A percentile compares a stretch with the other conserved stretches of the same genome.
These are phyloP conservation scores for Platanthera zijinensis DNA, from an alignment of 106 monocot genomes.

Conservation along the genomic window DNA sequence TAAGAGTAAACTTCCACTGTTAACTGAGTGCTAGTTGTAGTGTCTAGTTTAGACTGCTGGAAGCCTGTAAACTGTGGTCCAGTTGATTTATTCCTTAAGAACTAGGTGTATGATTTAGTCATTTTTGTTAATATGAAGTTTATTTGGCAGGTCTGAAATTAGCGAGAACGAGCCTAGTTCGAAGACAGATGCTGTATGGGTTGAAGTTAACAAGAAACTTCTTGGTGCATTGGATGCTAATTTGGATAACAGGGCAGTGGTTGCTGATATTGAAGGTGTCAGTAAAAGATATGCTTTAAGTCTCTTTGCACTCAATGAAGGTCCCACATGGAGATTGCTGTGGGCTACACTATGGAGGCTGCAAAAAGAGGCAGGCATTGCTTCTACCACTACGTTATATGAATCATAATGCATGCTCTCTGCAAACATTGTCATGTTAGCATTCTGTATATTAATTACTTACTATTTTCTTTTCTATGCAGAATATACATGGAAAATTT, in stretches of 20 bases:
- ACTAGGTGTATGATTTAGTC: not conserved
- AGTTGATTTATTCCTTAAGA: not conserved
- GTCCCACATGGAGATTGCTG: conserved; percentile 6
- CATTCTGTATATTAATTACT: not conserved
- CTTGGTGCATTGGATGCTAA: conserved; percentile 4
- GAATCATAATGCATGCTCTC: not conserved
- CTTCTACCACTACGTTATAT: not conserved
- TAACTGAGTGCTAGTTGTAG: not conserved
- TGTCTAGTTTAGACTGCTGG: not conserved
- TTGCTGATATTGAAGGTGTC: not conserved
- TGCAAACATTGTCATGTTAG: conserved; percentile 2
- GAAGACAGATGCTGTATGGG: not conserved
- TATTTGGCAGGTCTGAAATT: conserved; percentile 4
- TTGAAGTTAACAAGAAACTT: conserved; percentile 10
- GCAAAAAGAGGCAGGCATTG: conserved; percentile 11
- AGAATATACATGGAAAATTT: no score
- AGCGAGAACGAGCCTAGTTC: not conserved
- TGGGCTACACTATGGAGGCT: not conserved
- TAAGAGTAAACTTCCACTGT: not conserved
- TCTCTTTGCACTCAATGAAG: conserved; percentile 2
- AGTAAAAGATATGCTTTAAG: conserved; percentile 3
- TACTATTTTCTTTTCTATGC: not conserved
- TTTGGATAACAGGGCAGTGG: not conserved
- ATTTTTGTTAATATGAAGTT: not conserved
- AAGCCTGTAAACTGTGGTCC: not conserved